A percentile compares a stretch with the other conserved stretches of the same genome.
These are phyloP conservation scores for Monilinia aucupariae DNA, from an alignment of 2,329 filamentous ascomycete genomes.

Conservation along the genomic window DNA sequence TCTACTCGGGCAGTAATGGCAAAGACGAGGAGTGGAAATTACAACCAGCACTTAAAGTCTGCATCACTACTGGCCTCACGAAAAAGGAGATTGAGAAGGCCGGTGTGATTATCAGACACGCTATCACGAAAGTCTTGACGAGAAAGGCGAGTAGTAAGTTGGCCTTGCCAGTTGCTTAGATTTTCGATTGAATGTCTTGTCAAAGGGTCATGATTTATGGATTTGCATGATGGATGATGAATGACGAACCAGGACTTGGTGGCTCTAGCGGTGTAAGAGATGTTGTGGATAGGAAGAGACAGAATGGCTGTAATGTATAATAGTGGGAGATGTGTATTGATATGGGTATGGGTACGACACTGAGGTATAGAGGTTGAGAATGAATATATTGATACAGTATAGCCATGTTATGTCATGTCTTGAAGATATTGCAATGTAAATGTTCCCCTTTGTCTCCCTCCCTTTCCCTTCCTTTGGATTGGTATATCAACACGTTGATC, in stretches of 20 bases:
- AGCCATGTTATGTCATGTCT: too few relatives aligned
- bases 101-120: conserved; percentile 79
- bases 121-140: conserved; percentile 86
- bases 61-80: conserved; percentile 77
- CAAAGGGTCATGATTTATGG: background rate
- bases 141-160: conserved; percentile 50
- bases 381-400: background rate
- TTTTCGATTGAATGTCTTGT: background rate
- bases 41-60: conserved; percentile 84
- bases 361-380: background rate
- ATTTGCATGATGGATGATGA: background rate
- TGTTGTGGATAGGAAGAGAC: background rate
- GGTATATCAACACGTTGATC: too few relatives aligned
- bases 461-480: too few relatives aligned
- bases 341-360: background rate
- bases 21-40: conserved; percentile 65
- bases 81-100: conserved; percentile 97
- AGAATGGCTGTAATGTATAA: conserved; percentile 3
- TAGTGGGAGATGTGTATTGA: background rate
- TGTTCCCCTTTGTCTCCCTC: too few relatives aligned
- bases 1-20: conserved; percentile 55
- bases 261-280: background rate
- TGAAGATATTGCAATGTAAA: too few relatives aligned
- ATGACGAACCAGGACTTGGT: background rate
- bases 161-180: conserved; percentile 36